These are phyloP conservation scores for Eucalyptus viminalis DNA, from an alignment of 345 rosid genomes.

Conservation along the genomic window DNA sequence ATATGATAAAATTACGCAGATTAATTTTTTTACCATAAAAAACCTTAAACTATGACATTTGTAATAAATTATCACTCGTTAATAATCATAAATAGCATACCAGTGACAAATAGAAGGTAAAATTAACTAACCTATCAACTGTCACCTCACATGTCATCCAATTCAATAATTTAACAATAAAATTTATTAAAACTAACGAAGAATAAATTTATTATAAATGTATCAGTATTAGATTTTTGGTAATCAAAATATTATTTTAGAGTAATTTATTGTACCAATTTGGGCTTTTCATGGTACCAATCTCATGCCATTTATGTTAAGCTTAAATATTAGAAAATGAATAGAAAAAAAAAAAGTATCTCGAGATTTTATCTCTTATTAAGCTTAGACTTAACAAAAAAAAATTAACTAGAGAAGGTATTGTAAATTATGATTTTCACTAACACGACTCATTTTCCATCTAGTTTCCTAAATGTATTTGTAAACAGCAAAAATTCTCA, in stretches of 20 bases:
- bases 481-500: too few relatives aligned
- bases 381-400: background rate
- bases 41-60: too few relatives aligned
- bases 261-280: too few relatives aligned
- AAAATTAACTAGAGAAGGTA: background rate
- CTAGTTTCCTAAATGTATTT: too few relatives aligned
- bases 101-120: too few relatives aligned
- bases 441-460: too few relatives aligned
- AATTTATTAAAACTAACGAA: accelerated
- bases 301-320: background rate
- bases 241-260: too few relatives aligned
- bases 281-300: too few relatives aligned
- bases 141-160: accelerated
- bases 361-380: background rate
- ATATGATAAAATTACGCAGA: accelerated
- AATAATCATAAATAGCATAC: too few relatives aligned
- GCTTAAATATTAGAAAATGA: background rate
- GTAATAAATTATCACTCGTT: too few relatives aligned
- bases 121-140: accelerated
- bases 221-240: accelerated
- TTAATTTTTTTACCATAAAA: accelerated
- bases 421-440: background rate
- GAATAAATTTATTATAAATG: accelerated
- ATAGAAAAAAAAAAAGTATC: background rate
- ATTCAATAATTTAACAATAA: too few relatives aligned